Evolutionary conservation across 1,284 basidiomycete species (phyloP).

Genomic region (Fomitopsis schrenkii): DNA sequence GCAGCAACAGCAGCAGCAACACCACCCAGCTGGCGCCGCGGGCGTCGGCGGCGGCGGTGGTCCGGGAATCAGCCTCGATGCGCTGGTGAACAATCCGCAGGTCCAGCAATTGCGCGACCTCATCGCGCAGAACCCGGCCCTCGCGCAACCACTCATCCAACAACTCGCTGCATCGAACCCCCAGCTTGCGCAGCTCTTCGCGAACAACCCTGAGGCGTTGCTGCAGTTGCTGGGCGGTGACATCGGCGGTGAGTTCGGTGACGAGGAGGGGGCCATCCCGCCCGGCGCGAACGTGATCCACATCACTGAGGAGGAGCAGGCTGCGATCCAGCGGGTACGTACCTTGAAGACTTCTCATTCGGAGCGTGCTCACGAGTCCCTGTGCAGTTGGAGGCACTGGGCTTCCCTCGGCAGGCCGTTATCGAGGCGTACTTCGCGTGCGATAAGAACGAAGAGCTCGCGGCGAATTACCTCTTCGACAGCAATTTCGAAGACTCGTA

Average conservation of each 20-base stretch:
- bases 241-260: conserved; percentile 40
- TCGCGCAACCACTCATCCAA: conserved; percentile 80
- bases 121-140: conserved; percentile 71
- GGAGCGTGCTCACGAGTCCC: conserved; percentile 2
- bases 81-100: conserved; percentile 58
- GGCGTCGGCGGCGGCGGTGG: conserved; percentile 28
- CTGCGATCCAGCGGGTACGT: conserved; percentile 82
- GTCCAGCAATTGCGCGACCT: conserved; percentile 68
- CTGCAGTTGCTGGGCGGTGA: conserved; percentile 55
- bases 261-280: conserved; percentile 49
- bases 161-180: conserved; percentile 79
- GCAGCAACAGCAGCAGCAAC: conserved; percentile 51
- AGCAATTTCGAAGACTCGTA: conserved; percentile 53
- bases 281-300: conserved; percentile 66
- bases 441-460: conserved; percentile 93
- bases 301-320: conserved; percentile 81
- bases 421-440: conserved; percentile 89
- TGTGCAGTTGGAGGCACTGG: conserved; percentile 74
- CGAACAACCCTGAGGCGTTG: conserved; percentile 69
- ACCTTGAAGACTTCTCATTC: neutral
- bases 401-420: conserved; percentile 76
- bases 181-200: conserved; percentile 61
- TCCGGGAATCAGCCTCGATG: conserved; percentile 42
- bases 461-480: conserved; percentile 90
- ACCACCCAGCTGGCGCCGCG: conserved; percentile 20